Base-by-base conservation (phyloP, 371 early-diverging fungal genomes). In the Lichtheimia hyalospora region DNA sequence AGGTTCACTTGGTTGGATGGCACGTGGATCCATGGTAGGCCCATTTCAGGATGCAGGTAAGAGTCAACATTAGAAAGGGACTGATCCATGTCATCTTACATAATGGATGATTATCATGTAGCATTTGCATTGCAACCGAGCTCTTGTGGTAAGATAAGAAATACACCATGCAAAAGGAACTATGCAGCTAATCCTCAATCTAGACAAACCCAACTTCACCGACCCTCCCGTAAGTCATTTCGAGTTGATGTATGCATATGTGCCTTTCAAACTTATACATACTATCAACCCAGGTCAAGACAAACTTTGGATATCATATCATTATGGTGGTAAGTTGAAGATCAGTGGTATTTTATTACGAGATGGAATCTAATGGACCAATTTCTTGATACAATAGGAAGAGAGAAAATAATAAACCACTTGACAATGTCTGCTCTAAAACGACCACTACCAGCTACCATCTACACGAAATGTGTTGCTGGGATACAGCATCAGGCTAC, bases 21-120 rank as follows among this genome's bases (percentile, higher is more conserved):
- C 70, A 4, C 81, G 96, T 58, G 96, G 94, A 6, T 83, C 89
- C 12, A 94, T 95, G 96, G 94, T 93, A 5, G 95, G 93, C 2
- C 72, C 88, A 0, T 96, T 96, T 71, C 95, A 95, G 73, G 92
- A 93, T 57, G 94, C 92, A 28, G 77, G 77, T 77, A 66, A 66
- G 50, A 27, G 10, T 18, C 2, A 34, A 1, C 46, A 0, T 21
- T 46, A 2, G 10, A 34, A 21, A 24, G 49, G 21, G 15, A 0
- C n/a, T 49, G 24, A 23, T 24, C 20, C 12, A 25, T 25, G 25
- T 25, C 25, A 25, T 25, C 25, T n/a, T 6, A 12, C 21, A 49
- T 49, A 18, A 49, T 49, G n/a, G n/a, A 20, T 52, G 12, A 18
- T 46, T 49, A 15, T 57, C 27, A 16, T 46, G 8, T 58, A 77